These are phyloP conservation scores for Candida mattraensis DNA, from an alignment of 805 yeast species.

Conservation along the genomic window DNA sequence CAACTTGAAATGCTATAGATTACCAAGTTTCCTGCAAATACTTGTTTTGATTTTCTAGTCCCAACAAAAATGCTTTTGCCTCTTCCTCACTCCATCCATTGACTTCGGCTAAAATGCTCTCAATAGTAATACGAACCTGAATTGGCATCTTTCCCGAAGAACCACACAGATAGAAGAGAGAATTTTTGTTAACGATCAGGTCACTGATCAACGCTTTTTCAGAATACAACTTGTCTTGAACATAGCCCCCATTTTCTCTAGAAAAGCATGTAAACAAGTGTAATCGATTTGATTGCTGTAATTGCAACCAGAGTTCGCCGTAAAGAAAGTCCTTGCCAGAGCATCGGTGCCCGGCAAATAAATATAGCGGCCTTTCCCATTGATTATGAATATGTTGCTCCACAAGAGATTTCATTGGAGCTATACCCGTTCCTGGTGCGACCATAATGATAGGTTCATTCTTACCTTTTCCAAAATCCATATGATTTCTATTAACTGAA, in stretches of 20 bases:
- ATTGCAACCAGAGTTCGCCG: conserved; percentile 48
- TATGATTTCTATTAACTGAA: conserved; percentile 47
- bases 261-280: conserved; percentile 47
- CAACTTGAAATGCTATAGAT: conserved; percentile 2
- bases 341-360: conserved; percentile 77
- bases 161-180: conserved; percentile 81
- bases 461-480: conserved; percentile 31
- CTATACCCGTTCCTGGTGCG: conserved; percentile 95
- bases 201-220: conserved; percentile 50
- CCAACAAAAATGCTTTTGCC: conserved; percentile 51
- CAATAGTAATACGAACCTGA: conserved; percentile 72
- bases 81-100: conserved; percentile 41
- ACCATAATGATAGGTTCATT: conserved; percentile 62
- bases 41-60: conserved; percentile 62
- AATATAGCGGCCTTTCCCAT: conserved; percentile 37
- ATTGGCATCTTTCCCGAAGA: conserved; percentile 94
- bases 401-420: conserved; percentile 81
- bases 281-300: conserved; percentile 37
- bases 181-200: conserved; percentile 53
- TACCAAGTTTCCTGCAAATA: conserved; percentile 92
- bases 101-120: conserved; percentile 53
- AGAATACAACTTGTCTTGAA: conserved; percentile 68
- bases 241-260: conserved; percentile 60
- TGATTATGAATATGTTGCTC: conserved; percentile 33
- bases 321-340: conserved; percentile 69